Evolutionary conservation across 345 rosid genomes (phyloP), one percentile per base, ranked within the genome.

Genomic region (Euphorbia lathyris): DNA sequence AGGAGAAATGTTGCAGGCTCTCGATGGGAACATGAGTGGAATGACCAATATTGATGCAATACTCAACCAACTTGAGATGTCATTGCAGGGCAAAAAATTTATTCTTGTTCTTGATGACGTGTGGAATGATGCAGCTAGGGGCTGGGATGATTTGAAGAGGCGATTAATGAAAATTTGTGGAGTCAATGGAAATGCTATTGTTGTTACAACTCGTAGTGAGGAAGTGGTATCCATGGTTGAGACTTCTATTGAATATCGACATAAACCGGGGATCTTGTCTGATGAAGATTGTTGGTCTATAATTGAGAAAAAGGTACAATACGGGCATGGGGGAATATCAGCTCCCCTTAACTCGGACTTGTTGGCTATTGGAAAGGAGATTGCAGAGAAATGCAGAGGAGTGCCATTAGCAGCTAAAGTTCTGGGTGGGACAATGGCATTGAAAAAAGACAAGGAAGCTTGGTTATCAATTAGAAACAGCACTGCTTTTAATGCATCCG

Each of bases 91-190:
- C 0, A 72, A 76, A 17, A 60, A 16, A 7, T 72, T 25, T 17
- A 53, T 78, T 61, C 70, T 74, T 1, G 70, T 63, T 0, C 76
- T 74, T 13, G 77, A 77, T 64, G 74, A 77, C 22, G 73, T 75
- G 52, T 79, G 82, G 82, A 55, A 67, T 57, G 66, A 48, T 9
- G 72, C 43, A 1, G 0, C 0, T 3, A 17, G 20, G 1, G 65
- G 10, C 1, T 79, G 79, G 73, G 34, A 51, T 7, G 29, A 9
- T 40, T 65, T 79, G 9, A 68, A 30, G 68, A 47, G 19, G 2
- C 7, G 47, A 32, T 59, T 79, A 74, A 2, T 16, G 11, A 45
- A 12, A 9, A 19, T 68, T 8, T 55, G 29, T 9, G 5, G 10
- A 5, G 50, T 27, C 9, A 36, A 51, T 17, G 73, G 75, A 25